Base-by-base conservation (phyloP, 2,329 filamentous ascomycete genomes). In the Sporothrix variecibatus region DNA sequence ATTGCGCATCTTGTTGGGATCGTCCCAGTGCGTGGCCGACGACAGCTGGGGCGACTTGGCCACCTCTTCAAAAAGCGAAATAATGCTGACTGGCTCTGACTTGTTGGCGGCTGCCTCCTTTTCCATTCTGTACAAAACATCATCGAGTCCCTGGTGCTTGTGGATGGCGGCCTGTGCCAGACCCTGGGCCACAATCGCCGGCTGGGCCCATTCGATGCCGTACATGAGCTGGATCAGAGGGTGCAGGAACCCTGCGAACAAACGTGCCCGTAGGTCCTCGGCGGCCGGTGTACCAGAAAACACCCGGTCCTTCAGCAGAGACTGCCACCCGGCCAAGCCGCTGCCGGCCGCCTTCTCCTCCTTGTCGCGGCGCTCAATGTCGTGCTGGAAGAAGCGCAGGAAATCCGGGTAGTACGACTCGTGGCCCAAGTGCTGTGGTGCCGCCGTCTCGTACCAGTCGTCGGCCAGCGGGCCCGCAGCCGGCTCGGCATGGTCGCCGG, bases 181-280 rank as follows among this genome's bases (percentile, higher is more conserved):
- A 0, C 85, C 94, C 82, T 95, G 89, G 6, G 94, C 93, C 38
- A 97, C 86, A 75, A 97, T 90, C 51, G 92, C 92, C 1, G 93
- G 93, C 79, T 97, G 94, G 11, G 87, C 81, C 84, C 94, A 97
- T 80, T 97, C 94, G 49, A 97, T 80, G 4, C 93, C 94, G 79
- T 94, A 97, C 68, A 94, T 93, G 26, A 97, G 87, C 80, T 97
- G 94, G 76, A 97, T 95, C 20, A 96, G 83, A 1, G 94, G 94
- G 79, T 97, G 94, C 1, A 94, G 78, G 76, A 95, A 87, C 0
- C 92, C 91, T 20, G 87, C 87, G 79, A 89, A 94, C 79, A 95
- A 83, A 23, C 94, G 86, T 1, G 86, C 85, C 2, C 95, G 83
- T 85, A 97, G 84, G 75, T 91, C 90, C 53, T 94, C 89, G 4